Base-by-base conservation (phyloP, 371 early-diverging fungal species). In the Actinomortierella ambigua region DNA sequence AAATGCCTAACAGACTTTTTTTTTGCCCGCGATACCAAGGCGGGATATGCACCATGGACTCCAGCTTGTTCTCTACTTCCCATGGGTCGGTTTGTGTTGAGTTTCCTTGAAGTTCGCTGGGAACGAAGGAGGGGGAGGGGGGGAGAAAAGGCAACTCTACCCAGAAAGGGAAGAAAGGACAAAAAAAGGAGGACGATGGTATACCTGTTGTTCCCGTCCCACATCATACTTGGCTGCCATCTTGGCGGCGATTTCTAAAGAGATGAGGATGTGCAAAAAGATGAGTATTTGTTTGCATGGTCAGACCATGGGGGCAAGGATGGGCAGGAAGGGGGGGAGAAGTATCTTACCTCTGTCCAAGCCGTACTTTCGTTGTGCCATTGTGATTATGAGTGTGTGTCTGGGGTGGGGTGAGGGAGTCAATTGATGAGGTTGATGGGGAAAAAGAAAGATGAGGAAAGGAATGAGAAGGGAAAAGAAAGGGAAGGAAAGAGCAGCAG, bases 191-290 rank as follows among this genome's bases (percentile, higher is more conserved):
- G 34, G 11, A 34, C 34, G 34, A 46, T 48, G 11, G 48, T 20
- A 41, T 73, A 73, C 73, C 63, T 73, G 52, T 13, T 63, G 77
- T 57, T 88, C 88, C n/a, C 82, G 77, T 59, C 79, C 80, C 20
- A 80, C 71, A 14, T 83, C 83, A 60, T 86, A 86, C 65, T 86
- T 86, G n/a, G 80, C 77, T 24, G 77, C 83, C 14, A 85, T 75
- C 66, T 79, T 84, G 15, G 81, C 81, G 52, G 79, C 78, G 55
- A 88, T 81, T 60, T 88, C 88, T 84, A 59, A 14, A 34, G 28
- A 24, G 9, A 18, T 0, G 18, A 42, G 17, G 63, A 40, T 11
- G 24, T 28, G 3, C 22, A 11, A 23, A 13, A 8, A 18, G 11
- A 27, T 53, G 26, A 13, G 24, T 34, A 6, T 29, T n/a, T 18